Evolutionary conservation across 306 rosid genomes (phyloP), one percentile per base, ranked within the genome.

Genomic region (Vigna unguiculata): DNA sequence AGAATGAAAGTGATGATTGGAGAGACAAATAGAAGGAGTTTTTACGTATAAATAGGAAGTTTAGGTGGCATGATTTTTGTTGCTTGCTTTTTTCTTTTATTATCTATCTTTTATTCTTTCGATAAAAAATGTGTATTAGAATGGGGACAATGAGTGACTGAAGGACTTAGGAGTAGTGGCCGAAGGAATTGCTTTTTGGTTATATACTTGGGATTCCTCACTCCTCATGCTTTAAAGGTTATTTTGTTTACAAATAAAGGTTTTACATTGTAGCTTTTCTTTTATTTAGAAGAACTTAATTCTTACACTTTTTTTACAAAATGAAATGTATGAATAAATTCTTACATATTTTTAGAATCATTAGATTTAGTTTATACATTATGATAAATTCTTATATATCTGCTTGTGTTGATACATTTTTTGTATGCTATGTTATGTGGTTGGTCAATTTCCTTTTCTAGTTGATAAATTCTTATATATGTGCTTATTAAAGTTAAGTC

Each of bases 201-300:
- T 83, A 74, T 83, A 75, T 75, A 81, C 97, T 88, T 91, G 71
- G 97, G 98, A 91, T 88, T 87, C 97, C 93, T 83, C 75, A 53
- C 57, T 22, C 32, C 36, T 72, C 65, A 74, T 80, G 32, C 91
- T 86, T 89, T 81, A 81, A 78, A 79, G 67, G 11, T 79, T 71
- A 58, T 68, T 80, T 79, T 78, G 52, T 81, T 76, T 74, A 46
- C 53, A 83, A 71, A 73, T 48, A 77, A 83, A 80, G 75, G 55
- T n/a, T n/a, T n/a, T n/a, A n/a, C n/a, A n/a, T n/a, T n/a, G n/a
- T n/a, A n/a, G n/a, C n/a, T n/a, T n/a, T n/a, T n/a, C n/a, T n/a
- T n/a, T n/a, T n/a, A n/a, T n/a, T n/a, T n/a, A n/a, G n/a, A n/a
- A n/a, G n/a, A n/a, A n/a, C n/a, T n/a, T n/a, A n/a, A n/a, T n/a